phyloP scores from a whole-genome alignment of 208 protist species.

The Acanthamoeba quina region DNA sequence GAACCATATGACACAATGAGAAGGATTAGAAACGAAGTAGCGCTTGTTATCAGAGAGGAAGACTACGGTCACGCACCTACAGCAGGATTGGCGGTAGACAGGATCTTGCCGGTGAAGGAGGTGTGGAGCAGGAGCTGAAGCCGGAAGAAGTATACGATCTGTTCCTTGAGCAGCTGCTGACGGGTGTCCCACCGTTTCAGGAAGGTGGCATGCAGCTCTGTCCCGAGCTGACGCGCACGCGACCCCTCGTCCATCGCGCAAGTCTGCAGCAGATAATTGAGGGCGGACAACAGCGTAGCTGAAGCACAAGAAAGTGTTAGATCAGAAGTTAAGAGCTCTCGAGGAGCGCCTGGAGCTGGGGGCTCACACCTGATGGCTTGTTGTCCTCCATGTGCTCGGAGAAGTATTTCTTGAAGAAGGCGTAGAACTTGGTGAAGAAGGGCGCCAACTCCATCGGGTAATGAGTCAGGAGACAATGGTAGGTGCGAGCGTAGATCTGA shows the following conservation, averaged over 20 bases:
- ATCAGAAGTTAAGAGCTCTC: neutral
- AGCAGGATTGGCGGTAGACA: neutral
- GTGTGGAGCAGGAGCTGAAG: slow-evolving; percentile 41
- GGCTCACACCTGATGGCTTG: neutral
- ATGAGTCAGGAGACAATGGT: slow-evolving; percentile 50
- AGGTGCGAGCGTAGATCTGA: slow-evolving; percentile 52
- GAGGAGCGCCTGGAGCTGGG: neutral
- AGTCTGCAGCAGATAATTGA: slow-evolving; percentile 52
- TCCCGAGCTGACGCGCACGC: neutral
- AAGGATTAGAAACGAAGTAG: too few relatives aligned
- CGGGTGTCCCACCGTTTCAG: slow-evolving; percentile 14
- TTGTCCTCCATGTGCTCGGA: slow-evolving; percentile 25
- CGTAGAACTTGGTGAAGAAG: slow-evolving; percentile 29
- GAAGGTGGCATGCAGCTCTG: neutral
- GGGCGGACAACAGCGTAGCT: slow-evolving; percentile 15
- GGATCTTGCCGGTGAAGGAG: slow-evolving; percentile 26
- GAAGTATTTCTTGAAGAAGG: slow-evolving; percentile 51
- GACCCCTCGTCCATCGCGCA: slow-evolving; percentile 32
- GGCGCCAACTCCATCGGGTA: slow-evolving; percentile 29
- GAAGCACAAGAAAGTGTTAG: neutral
- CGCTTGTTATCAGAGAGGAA: neutral
- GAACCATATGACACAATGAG: neutral
- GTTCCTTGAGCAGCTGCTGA: slow-evolving; percentile 42
- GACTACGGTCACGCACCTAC: neutral
- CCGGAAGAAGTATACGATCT: slow-evolving; percentile 47